A percentile compares a stretch with the other conserved stretches of the same genome.
Conservation (phyloP, 2,329 filamentous ascomycete genomes). For the Hypoxylon sp. region DNA sequence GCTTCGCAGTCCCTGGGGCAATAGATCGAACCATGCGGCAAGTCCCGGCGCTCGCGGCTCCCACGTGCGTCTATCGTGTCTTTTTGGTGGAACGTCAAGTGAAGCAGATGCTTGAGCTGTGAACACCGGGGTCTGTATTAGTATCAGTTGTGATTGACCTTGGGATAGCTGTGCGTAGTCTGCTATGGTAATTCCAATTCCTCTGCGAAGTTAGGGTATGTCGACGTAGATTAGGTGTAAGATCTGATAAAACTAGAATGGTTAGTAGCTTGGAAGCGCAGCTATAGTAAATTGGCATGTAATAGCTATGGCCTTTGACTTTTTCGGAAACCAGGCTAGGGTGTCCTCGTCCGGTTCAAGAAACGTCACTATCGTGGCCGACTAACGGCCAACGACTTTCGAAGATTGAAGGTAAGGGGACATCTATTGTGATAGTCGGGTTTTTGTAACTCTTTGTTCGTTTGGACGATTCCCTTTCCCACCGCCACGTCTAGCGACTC, state of each 20-base stretch:
- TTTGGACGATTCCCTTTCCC: background rate
- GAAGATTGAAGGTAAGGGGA: background rate
- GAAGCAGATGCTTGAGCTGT: conserved; percentile 1
- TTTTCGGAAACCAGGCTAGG: background rate
- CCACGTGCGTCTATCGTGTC: conserved; percentile 26
- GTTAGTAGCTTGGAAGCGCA: conserved; percentile 4
- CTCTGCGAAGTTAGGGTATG: background rate
- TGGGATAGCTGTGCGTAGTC: background rate
- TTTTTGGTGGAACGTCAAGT: conserved; percentile 16
- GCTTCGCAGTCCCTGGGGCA: conserved; percentile 5
- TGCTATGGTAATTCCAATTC: conserved; percentile 2
- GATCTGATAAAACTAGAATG: conserved; percentile 1
- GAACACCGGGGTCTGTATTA: conserved; percentile 16
- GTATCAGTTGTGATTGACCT: conserved; percentile 13
- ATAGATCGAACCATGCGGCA: conserved; percentile 15
- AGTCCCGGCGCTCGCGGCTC: conserved; percentile 13
- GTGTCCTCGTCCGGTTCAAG: conserved; percentile 3
- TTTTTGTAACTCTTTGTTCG: conserved; percentile 3
- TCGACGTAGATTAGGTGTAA: background rate
- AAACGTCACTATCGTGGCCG: conserved; percentile 1
- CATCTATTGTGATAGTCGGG: conserved; percentile 7
- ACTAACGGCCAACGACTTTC: background rate
- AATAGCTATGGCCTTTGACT: background rate
- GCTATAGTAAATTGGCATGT: conserved; percentile 4
- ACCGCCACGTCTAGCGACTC: background rate